Evolutionary conservation across 2,329 filamentous ascomycete species (phyloP).

Genomic region (Truncatella angustata): DNA sequence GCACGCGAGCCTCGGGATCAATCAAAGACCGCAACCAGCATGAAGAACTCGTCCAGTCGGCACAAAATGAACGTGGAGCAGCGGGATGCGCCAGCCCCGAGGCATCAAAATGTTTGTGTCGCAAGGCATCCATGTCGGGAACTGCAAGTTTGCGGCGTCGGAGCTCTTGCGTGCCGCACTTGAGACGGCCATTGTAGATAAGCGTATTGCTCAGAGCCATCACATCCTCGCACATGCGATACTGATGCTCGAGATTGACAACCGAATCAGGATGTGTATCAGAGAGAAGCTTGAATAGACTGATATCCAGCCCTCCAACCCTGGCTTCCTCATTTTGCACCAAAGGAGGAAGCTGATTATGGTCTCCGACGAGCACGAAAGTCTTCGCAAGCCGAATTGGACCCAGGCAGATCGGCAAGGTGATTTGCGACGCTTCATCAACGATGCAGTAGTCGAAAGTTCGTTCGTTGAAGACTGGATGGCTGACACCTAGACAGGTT

Average conservation of each 20-base stretch:
- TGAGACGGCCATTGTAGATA: constrained; percentile 87
- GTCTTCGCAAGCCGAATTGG: constrained; percentile 90
- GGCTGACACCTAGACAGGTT: constrained; percentile 89
- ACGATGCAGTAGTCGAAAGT: constrained; percentile 98
- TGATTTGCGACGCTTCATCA: constrained; percentile 97
- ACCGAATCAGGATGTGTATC: constrained; percentile 85
- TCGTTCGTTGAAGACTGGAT: constrained; percentile 82
- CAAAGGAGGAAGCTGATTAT: constrained; percentile 91
- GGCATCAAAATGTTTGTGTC: constrained; percentile 57
- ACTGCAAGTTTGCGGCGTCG: constrained; percentile 67
- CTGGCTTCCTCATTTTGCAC: constrained; percentile 90
- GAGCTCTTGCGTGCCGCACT: constrained; percentile 80
- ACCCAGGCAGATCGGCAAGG: constrained; percentile 87
- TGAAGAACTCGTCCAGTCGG: constrained; percentile 39
- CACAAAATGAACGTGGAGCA: constrained; percentile 54
- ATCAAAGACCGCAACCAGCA: constrained; percentile 81
- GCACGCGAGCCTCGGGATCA: constrained; percentile 68
- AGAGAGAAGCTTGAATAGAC: constrained; percentile 89
- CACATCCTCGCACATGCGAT: constrained; percentile 96
- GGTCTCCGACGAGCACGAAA: constrained; percentile 94
- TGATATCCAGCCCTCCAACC: constrained; percentile 84
- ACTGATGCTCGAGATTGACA: constrained; percentile 90
- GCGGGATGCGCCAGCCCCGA: constrained; percentile 39
- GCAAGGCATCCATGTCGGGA: constrained; percentile 62
- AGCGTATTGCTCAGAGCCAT: constrained; percentile 91